Conservation (phyloP, 106 monocot genomes). For the Chionographis japonica region DNA sequence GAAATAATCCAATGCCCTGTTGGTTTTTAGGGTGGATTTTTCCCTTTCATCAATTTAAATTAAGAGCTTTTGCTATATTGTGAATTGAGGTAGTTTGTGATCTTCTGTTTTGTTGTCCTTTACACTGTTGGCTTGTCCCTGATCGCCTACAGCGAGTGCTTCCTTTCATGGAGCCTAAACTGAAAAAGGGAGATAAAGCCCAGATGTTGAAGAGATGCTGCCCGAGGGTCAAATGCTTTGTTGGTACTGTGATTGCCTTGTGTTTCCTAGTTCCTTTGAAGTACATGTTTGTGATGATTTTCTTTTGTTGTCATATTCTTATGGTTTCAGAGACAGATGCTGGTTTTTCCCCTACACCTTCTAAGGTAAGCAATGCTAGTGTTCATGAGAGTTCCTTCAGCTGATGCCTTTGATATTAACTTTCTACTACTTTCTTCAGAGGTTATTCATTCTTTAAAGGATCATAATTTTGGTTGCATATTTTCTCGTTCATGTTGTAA, state of each 20-base stretch:
- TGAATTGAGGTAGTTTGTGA: no score
- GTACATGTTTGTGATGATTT: background rate
- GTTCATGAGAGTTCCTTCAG: background rate
- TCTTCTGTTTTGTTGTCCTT: no score
- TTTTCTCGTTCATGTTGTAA: no score
- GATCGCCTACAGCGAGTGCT: constrained; percentile 12
- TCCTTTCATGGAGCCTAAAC: constrained; percentile 28
- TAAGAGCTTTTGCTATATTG: no score
- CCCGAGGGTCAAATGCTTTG: constrained; percentile 36
- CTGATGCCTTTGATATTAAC: background rate
- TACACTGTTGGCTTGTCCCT: no score
- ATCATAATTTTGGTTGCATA: no score
- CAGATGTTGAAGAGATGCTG: constrained; percentile 23
- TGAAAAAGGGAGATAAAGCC: constrained; percentile 22
- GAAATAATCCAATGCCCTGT: no score
- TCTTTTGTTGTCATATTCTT: constrained; percentile 4
- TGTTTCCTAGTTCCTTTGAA: background rate
- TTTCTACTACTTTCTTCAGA: no score
- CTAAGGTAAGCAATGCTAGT: constrained; percentile 13
- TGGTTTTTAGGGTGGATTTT: no score
- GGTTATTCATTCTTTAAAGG: no score
- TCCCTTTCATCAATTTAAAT: no score
- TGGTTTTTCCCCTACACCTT: constrained; percentile 37
- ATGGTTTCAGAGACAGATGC: constrained; percentile 29
- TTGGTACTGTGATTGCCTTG: constrained; percentile 17